Percentiles rank a stretch among this genome's conserved stretches.
These are phyloP conservation scores for Penicillium sp. DNA, from an alignment of 2,329 filamentous ascomycete species.

Conservation along the genomic window DNA sequence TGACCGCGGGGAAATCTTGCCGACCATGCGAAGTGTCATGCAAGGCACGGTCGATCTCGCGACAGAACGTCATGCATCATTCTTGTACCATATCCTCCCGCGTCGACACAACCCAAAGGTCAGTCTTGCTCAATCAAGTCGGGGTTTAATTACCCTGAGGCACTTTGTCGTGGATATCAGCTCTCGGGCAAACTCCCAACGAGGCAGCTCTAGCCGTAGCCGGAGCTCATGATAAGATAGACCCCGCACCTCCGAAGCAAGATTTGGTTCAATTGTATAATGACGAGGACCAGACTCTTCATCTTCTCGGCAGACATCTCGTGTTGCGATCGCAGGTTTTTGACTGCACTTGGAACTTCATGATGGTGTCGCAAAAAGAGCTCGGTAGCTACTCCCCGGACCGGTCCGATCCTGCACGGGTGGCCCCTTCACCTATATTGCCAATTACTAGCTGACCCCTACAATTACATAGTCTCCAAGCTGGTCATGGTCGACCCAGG, in stretches of 20 bases:
- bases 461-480: slow-evolving; percentile 8
- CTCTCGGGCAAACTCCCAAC: neutral
- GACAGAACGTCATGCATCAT: neutral
- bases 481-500: slow-evolving; percentile 32
- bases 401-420: neutral
- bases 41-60: neutral
- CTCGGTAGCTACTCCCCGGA: slow-evolving; percentile 3
- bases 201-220: slow-evolving; percentile 7
- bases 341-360: neutral
- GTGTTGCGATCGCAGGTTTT: no score
- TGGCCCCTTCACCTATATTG: neutral
- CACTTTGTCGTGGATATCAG: no score
- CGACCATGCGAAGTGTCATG: neutral
- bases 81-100: neutral
- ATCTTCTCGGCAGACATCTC: neutral
- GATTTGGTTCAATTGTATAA: neutral
- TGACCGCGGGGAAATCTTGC: neutral
- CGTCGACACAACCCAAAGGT: neutral
- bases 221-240: slow-evolving; percentile 11
- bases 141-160: neutral
- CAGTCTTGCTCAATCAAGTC: neutral
- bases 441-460: neutral
- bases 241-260: slow-evolving; percentile 14
- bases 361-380: slow-evolving; percentile 11
- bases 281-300: neutral